These are phyloP conservation scores for Potentilla sterilis DNA, from an alignment of 306 rosid genomes.

Conservation along the genomic window DNA sequence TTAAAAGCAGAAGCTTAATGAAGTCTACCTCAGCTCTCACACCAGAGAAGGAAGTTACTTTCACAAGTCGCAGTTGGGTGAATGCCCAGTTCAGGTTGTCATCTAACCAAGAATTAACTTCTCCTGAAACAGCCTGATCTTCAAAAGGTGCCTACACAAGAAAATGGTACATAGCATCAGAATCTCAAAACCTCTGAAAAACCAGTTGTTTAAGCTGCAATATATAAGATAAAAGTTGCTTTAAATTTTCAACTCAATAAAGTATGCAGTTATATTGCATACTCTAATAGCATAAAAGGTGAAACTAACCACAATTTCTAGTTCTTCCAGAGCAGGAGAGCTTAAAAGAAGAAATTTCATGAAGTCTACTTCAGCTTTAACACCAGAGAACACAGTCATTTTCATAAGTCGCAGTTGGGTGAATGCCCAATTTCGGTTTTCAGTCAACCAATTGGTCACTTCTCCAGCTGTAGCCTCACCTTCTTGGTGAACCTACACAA, in stretches of 20 bases:
- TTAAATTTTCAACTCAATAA: neutral
- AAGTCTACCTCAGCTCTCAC: slow-evolving; percentile 26
- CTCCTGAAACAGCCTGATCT: neutral
- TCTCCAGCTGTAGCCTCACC: slow-evolving; percentile 21
- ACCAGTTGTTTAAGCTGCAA: neutral
- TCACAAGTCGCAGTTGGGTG: slow-evolving; percentile 3
- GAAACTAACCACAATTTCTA: slow-evolving; percentile 53
- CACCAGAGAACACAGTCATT: slow-evolving; percentile 40
- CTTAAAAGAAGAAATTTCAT: slow-evolving; percentile 47
- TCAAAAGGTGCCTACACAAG: neutral
- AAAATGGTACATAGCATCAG: neutral
- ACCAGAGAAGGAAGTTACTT: slow-evolving; percentile 6
- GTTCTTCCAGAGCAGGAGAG: slow-evolving; percentile 53
- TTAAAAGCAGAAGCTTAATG: slow-evolving; percentile 15
- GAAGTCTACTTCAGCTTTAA: slow-evolving; percentile 48
- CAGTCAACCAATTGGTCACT: slow-evolving; percentile 29
- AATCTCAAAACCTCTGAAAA: neutral
- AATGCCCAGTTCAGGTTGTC: slow-evolving; percentile 45
- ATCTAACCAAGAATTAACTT: slow-evolving; percentile 7
- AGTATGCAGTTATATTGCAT: neutral
- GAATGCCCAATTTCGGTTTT: slow-evolving; percentile 24
- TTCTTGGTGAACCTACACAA: slow-evolving; percentile 43
- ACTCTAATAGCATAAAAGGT: neutral
- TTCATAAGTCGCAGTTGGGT: slow-evolving; percentile 43
- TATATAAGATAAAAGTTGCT: neutral